phyloP scores from a whole-genome alignment of 2,329 filamentous ascomycete genomes.

The Diaporthe velutina region DNA sequence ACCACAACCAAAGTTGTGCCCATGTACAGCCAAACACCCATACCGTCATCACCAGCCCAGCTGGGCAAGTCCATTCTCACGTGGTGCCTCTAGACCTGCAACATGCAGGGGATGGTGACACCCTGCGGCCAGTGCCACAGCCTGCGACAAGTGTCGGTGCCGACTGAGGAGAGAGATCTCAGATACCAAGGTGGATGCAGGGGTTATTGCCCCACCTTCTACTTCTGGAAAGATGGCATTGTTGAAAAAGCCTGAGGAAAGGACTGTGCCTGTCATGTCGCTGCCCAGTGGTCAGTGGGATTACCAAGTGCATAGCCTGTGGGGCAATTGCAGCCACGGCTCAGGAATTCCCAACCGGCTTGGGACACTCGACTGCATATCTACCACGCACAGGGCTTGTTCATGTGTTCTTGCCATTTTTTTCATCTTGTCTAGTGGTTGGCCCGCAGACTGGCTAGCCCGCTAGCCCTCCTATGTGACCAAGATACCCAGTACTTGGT shows the following conservation, averaged over 20 bases:
- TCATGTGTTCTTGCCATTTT: neutral
- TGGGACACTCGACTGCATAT: neutral
- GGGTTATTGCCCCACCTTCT: conserved; percentile 14
- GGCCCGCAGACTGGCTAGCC: neutral
- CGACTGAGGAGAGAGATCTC: conserved; percentile 13
- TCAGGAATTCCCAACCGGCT: neutral
- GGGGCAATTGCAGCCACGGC: neutral
- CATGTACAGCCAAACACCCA: neutral
- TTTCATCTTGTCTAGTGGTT: neutral
- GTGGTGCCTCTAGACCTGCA: conserved; percentile 21
- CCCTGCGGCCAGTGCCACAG: conserved; percentile 19
- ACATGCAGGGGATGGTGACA: conserved; percentile 5
- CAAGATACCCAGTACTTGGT: no score
- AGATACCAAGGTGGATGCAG: conserved; percentile 27
- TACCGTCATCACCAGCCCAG: neutral
- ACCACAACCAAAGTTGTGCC: neutral
- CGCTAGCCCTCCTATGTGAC: neutral
- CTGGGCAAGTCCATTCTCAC: neutral
- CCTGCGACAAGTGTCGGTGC: neutral
- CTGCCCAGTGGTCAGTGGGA: neutral
- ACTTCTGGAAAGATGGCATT: conserved; percentile 27
- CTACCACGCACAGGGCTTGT: neutral
- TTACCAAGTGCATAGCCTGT: neutral
- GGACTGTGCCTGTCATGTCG: neutral
- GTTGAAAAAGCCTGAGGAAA: neutral